Percentiles rank a stretch among this genome's conserved stretches.
phyloP scores from a whole-genome alignment of 108 stramenopile genomes.

The Thalassiosira profunda region DNA sequence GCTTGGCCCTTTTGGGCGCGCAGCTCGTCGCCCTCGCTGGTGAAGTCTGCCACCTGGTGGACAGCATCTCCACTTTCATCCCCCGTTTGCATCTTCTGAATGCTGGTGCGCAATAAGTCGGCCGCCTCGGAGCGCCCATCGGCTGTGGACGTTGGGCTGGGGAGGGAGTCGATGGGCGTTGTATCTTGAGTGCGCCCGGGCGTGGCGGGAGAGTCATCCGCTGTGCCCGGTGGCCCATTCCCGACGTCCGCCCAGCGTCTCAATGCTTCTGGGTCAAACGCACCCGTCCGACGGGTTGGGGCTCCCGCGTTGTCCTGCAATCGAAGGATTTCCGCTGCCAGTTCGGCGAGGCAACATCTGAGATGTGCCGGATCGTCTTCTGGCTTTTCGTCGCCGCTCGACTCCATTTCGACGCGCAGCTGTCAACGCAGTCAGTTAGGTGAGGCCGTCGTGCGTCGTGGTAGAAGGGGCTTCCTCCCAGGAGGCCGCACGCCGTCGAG shows the following conservation, averaged over 20 bases:
- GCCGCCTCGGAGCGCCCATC: constrained; percentile 34
- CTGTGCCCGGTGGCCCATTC: background rate
- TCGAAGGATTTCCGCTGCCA: constrained; percentile 7
- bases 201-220: background rate
- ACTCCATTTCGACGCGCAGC: too few species aligned
- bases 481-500: too few species aligned
- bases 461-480: too few species aligned
- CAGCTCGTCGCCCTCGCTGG: constrained; percentile 9
- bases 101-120: constrained; percentile 12
- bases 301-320: constrained; percentile 1
- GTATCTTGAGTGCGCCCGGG: background rate
- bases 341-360: background rate
- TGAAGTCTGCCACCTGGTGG: constrained; percentile 9
- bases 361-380: background rate
- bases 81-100: constrained; percentile 21
- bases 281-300: background rate
- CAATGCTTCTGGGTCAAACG: background rate
- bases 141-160: constrained; percentile 31
- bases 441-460: too few species aligned
- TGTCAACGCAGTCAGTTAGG: too few species aligned
- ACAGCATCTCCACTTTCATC: background rate
- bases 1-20: constrained; percentile 23
- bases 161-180: constrained; percentile 10
- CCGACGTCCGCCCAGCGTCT: constrained; percentile 1
- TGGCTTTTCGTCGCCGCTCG: too few species aligned